Base-by-base conservation (phyloP, 139 green algal species). In the Diplosphaera chodatii region DNA sequence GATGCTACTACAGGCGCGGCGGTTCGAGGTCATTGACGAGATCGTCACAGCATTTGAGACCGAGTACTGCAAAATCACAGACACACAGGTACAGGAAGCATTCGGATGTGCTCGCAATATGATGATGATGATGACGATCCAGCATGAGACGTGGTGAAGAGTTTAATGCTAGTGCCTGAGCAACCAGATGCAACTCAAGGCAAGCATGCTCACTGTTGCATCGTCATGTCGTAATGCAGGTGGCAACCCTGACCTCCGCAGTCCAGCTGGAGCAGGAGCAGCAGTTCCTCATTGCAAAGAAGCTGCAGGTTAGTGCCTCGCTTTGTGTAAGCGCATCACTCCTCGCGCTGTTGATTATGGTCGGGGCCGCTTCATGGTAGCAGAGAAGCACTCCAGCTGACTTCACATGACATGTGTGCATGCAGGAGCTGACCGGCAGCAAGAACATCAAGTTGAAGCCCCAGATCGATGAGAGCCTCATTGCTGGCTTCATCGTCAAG, bases 371-470 rank as follows among this genome's bases (percentile, higher is more conserved):
- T n/a, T n/a, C n/a, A n/a, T n/a, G n/a, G n/a, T n/a, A n/a, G n/a
- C n/a, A n/a, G n/a, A n/a, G n/a, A n/a, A n/a, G n/a, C n/a, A n/a
- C n/a, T n/a, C n/a, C n/a, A n/a, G n/a, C 37, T 48, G 37, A 6
- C 37, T 48, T 6, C 37, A 48, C 8, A 48, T 48, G 37, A 20
- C 37, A 6, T 20, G 10, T 48, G 6, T 48, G 1, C 68, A 41
- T 25, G 16, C 91, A 97, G 88, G 91, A 97, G 84, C 87, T 99
- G 77, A 98, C 89, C 18, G 91, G 92, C 64, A 85, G 84, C 77
- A 99, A 98, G 89, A 99, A 99, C 91, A 97, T 99, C 84, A 99
- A 99, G 91, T 80, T 99, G 16, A 97, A 97, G 89, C 94, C 94
- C 22, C 81, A 93, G 29, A 90, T 99, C 41, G 95, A 99, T 77